Evolutionary conservation across 306 rosid species (phyloP).

Genomic region (Pyrus pyrifolia): DNA sequence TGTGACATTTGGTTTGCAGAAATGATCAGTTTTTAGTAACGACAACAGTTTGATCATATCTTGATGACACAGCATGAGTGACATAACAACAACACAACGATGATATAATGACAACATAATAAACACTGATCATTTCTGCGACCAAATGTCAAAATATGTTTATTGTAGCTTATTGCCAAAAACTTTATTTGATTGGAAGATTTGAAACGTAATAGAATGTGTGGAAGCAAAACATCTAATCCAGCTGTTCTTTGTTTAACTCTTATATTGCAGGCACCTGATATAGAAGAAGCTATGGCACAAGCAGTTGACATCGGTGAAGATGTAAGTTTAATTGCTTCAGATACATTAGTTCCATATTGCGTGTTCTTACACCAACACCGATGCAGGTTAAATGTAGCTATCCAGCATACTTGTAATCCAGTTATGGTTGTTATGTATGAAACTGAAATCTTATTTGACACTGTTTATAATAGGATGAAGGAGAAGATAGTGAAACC

Average conservation of each 20-base stretch:
- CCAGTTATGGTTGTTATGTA: constrained; percentile 8
- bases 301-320: constrained; percentile 93
- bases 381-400: background rate
- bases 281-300: constrained; percentile 88
- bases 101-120: too few relatives aligned
- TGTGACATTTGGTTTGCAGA: too few relatives aligned
- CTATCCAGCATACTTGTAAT: background rate
- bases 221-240: background rate
- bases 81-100: too few relatives aligned
- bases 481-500: constrained; percentile 66
- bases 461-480: constrained; percentile 43
- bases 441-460: constrained; percentile 6
- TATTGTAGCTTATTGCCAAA: background rate
- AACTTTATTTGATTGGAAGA: background rate
- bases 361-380: background rate
- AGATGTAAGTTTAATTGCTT: constrained; percentile 54
- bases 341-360: background rate
- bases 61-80: too few relatives aligned
- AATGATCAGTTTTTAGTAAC: too few relatives aligned
- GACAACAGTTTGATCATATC: too few relatives aligned
- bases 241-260: constrained; percentile 11
- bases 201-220: background rate
- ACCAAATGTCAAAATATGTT: too few relatives aligned
- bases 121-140: too few relatives aligned
- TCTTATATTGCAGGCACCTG: constrained; percentile 46